Conservation (phyloP, 2,329 filamentous ascomycete species). For the Drechslerella coelobrocha region DNA sequence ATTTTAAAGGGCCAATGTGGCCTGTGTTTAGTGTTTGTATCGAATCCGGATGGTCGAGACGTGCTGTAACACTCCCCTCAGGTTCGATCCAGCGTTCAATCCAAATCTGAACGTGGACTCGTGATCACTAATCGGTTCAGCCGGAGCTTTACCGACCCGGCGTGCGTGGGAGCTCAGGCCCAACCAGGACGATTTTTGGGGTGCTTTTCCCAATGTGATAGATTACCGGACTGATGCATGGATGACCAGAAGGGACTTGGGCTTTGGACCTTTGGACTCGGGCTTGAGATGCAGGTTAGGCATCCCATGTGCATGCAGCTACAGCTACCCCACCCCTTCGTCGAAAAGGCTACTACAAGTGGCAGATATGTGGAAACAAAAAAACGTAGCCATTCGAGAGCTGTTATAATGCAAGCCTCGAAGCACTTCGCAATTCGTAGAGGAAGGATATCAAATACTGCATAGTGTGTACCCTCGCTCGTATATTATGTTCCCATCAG, state of each 20-base stretch:
- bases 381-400: too few relatives aligned
- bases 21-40: too few relatives aligned
- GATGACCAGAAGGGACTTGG: too few relatives aligned
- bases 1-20: not conserved
- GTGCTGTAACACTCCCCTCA: conserved; percentile 8
- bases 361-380: too few relatives aligned
- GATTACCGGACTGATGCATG: not conserved
- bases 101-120: conserved; percentile 21
- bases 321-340: conserved; percentile 46
- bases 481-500: too few relatives aligned
- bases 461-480: too few relatives aligned
- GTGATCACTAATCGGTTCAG: conserved; percentile 50
- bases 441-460: too few relatives aligned
- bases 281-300: conserved; percentile 25
- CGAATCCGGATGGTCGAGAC: not conserved
- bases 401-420: conserved; percentile 10
- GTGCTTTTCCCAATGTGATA: not conserved
- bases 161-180: conserved; percentile 41
- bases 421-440: conserved; percentile 37
- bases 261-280: conserved; percentile 3
- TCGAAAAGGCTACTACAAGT: too few relatives aligned
- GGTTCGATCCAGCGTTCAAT: conserved; percentile 28
- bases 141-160: conserved; percentile 40
- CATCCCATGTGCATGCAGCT: conserved; percentile 43
- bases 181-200: not conserved